Evolutionary conservation across 1,139 yeast genomes (phyloP).

Genomic region (Diutina mesorugosa): DNA sequence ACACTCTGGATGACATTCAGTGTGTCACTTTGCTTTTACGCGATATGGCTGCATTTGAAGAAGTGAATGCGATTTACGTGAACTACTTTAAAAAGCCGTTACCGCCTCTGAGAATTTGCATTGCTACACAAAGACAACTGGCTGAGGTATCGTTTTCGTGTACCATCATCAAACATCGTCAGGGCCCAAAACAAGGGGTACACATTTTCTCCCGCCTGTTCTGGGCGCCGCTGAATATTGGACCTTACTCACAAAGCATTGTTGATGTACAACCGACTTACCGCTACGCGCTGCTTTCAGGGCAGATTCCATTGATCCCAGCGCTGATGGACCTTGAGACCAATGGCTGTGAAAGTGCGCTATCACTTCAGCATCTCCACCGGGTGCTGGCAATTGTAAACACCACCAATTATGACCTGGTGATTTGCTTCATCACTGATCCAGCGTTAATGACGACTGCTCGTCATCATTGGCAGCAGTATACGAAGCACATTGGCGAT

Average conservation of each 20-base stretch:
- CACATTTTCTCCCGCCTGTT: conserved; percentile 87
- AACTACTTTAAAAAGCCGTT: conserved; percentile 37
- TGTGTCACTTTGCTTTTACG: conserved; percentile 47
- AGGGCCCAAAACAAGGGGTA: conserved; percentile 40
- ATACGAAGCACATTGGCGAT: conserved; percentile 4
- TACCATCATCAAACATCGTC: conserved; percentile 19
- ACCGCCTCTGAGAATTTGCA: conserved; percentile 87
- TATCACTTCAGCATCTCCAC: conserved; percentile 65
- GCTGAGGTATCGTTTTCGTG: conserved; percentile 46
- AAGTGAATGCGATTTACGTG: conserved; percentile 49
- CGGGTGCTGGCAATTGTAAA: conserved; percentile 48
- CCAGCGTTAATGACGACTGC: conserved; percentile 4
- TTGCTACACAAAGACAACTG: conserved; percentile 41
- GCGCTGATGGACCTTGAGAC: conserved; percentile 40
- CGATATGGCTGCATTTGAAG: conserved; percentile 51
- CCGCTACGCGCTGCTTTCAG: conserved; percentile 57
- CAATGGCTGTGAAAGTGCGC: conserved; percentile 17
- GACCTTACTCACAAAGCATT: conserved; percentile 88
- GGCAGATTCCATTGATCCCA: conserved; percentile 85
- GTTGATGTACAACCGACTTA: conserved; percentile 25
- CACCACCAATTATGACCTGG: conserved; percentile 28
- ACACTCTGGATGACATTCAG: conserved; percentile 31
- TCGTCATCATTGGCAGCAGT: conserved; percentile 7
- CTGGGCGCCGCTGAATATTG: conserved; percentile 98
- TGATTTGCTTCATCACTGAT: conserved; percentile 42